Base-by-base conservation (phyloP, 148 eudicot genomes). In the Silene latifolia region DNA sequence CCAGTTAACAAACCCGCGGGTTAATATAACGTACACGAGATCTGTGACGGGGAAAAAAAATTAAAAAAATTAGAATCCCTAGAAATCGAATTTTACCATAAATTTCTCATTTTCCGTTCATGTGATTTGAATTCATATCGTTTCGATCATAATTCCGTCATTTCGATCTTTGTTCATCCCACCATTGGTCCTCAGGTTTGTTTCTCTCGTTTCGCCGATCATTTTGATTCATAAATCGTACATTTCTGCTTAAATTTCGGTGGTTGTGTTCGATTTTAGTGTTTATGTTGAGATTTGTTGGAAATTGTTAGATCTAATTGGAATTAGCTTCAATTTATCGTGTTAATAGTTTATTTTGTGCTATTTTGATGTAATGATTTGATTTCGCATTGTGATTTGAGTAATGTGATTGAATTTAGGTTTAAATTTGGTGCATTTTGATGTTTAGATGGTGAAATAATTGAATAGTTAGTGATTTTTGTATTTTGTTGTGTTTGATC, bases 291-390 rank as follows among this genome's bases (percentile, higher is more conserved):
- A 44, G 58, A 48, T 74, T 74, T 63, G 24, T 0, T 62, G 13
- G 68, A 61, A 46, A 11, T 0, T 21, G 19, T 60, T 60, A 8
- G 63, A 60, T 60, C 63, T 60, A 60, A 21, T 21, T 60, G 63
- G 25, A 78, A 78, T 72, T 78, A 46, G 76, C 24, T 13, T 66
- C 58, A 18, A 56, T 72, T 66, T n/a, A 24, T 78, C 42, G 65
- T 23, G 39, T 72, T 78, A 66, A 67, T 72, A 76, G 46, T 78
- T 64, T 11, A 46, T 42, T 66, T 63, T 48, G 80, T 63, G 13
- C 8, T 63, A 47, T 69, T 24, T 67, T 75, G 65, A 66, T 21
- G 20, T 63, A 1, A 32, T 21, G 0, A 20, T 51, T 29, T 75
- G 9, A 20, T 9, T 61, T 51, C 23, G 48, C 14, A 14, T 1